A percentile compares a stretch with the other conserved stretches of the same genome.
phyloP scores from a whole-genome alignment of 495 filamentous ascomycete species.

The Hypoxylon lienhwacheense region DNA sequence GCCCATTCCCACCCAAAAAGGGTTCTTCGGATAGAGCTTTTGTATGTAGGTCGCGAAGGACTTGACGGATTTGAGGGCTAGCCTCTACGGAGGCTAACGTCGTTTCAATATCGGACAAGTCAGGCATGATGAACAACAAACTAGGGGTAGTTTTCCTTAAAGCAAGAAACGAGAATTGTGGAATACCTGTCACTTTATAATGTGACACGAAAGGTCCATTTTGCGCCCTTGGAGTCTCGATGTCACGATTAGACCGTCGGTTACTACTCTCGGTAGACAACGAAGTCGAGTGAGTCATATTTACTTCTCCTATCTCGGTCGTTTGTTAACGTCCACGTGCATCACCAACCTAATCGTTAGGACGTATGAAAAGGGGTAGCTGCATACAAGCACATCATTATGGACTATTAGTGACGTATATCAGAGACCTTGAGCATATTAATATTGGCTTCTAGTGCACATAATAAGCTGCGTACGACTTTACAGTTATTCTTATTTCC shows the following conservation, averaged over 20 bases:
- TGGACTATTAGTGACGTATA: too few species aligned
- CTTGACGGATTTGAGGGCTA: conserved; percentile 13
- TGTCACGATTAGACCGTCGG: not conserved
- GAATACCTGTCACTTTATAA: conserved; percentile 4
- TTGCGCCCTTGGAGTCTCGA: not conserved
- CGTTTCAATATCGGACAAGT: conserved; percentile 13
- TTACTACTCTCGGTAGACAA: conserved; percentile 5
- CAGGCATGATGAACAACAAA: conserved; percentile 7
- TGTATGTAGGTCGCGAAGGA: conserved; percentile 24
- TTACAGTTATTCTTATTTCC: not conserved
- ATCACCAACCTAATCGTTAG: not conserved
- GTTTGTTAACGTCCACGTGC: not conserved
- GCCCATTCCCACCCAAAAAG: conserved; percentile 7
- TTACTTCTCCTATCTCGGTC: conserved; percentile 10
- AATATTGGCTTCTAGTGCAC: not conserved
- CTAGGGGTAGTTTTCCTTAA: not conserved
- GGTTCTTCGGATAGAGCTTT: conserved; percentile 20
- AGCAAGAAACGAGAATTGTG: not conserved
- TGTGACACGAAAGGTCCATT: not conserved
- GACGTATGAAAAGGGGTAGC: not conserved
- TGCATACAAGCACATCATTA: not conserved
- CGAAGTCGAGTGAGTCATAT: conserved; percentile 13
- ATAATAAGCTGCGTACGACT: not conserved
- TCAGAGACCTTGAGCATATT: not conserved
- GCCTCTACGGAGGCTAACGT: conserved; percentile 20